These are phyloP conservation scores for Phyllosticta ampelicida DNA, from an alignment of 2,329 filamentous ascomycete species.

Conservation along the genomic window DNA sequence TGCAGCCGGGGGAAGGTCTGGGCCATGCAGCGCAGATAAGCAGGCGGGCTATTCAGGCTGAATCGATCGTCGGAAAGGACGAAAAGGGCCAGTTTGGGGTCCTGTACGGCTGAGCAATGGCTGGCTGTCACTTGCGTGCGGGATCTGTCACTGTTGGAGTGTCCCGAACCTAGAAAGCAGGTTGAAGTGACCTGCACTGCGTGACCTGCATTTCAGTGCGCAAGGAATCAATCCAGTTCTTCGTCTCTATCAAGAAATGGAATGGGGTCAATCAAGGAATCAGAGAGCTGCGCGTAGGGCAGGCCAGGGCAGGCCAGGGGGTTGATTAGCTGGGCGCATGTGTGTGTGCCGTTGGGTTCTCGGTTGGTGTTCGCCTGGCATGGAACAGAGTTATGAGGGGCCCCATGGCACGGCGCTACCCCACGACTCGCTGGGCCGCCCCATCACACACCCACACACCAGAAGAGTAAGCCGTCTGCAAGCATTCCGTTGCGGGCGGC, in stretches of 20 bases:
- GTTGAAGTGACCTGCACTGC: too few species aligned
- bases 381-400: not conserved
- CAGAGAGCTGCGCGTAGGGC: too few species aligned
- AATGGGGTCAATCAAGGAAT: too few species aligned
- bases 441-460: not conserved
- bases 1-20: not conserved
- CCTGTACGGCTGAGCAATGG: not conserved
- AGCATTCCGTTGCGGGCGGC: not conserved
- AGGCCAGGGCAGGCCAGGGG: too few species aligned
- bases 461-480: not conserved
- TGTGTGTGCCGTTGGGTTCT: not conserved
- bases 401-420: not conserved
- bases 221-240: too few species aligned
- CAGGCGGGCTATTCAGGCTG: not conserved
- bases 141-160: too few species aligned
- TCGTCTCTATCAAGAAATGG: too few species aligned
- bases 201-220: too few species aligned
- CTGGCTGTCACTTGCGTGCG: not conserved
- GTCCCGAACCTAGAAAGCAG: too few species aligned
- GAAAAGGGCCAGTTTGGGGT: not conserved
- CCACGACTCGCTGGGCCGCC: not conserved
- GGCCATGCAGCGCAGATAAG: not conserved
- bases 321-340: too few species aligned
- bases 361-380: not conserved
- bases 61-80: not conserved